Evolutionary conservation across 1,284 basidiomycete genomes (phyloP).

Genomic region (Xanthoconium separans): DNA sequence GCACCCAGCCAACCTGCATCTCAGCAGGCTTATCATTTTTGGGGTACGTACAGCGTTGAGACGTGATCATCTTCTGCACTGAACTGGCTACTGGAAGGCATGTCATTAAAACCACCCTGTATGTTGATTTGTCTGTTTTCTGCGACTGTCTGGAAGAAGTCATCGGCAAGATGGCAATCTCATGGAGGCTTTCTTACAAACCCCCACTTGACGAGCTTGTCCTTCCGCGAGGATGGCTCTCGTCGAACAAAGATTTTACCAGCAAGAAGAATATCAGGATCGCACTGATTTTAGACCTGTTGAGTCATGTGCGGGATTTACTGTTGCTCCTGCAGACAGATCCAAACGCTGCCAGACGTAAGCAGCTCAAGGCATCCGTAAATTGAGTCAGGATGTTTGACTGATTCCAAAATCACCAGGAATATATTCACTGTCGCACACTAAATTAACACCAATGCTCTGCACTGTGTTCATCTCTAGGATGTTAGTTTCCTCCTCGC

Average conservation of each 20-base stretch:
- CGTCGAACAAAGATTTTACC: slow-evolving; percentile 27
- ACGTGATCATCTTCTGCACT: not conserved
- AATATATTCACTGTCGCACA: slow-evolving; percentile 14
- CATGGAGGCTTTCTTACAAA: slow-evolving; percentile 23
- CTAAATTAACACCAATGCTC: slow-evolving; percentile 24
- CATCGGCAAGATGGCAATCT: slow-evolving; percentile 37
- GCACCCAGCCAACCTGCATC: slow-evolving; percentile 14
- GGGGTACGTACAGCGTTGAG: slow-evolving; percentile 8
- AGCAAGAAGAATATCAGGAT: slow-evolving; percentile 19
- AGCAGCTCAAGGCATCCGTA: not conserved
- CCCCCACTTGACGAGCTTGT: slow-evolving; percentile 41
- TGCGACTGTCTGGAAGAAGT: slow-evolving; percentile 49
- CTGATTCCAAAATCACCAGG: slow-evolving; percentile 9
- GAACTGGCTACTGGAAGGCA: slow-evolving; percentile 34
- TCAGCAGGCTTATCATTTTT: slow-evolving; percentile 32
- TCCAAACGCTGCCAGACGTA: slow-evolving; percentile 11
- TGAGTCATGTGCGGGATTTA: slow-evolving; percentile 14
- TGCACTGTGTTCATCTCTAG: slow-evolving; percentile 25
- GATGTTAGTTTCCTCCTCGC: slow-evolving; percentile 22
- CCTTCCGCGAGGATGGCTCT: slow-evolving; percentile 50
- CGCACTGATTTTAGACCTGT: slow-evolving; percentile 5
- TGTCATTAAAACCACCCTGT: slow-evolving; percentile 34
- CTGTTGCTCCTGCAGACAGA: slow-evolving; percentile 17
- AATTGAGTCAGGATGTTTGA: not conserved
- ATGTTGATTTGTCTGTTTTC: slow-evolving; percentile 41